Evolutionary conservation across 2,329 filamentous ascomycete species (phyloP).

Genomic region (Arthroderma sp.): DNA sequence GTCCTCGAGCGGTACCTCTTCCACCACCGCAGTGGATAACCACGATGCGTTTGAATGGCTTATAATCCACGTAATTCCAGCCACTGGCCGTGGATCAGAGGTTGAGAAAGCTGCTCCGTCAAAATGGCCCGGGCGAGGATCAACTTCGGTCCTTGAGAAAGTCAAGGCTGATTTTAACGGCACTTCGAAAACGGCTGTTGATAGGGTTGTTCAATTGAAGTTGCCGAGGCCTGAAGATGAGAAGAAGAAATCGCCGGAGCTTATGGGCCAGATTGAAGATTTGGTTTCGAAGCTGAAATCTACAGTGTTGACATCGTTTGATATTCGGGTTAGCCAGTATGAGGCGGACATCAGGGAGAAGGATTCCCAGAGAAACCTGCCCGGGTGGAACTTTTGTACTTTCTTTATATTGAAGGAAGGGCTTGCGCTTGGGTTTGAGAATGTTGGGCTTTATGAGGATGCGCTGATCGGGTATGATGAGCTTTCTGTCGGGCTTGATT

Average conservation of each 20-base stretch:
- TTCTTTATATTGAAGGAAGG: constrained; percentile 98
- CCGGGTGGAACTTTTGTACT: constrained; percentile 98
- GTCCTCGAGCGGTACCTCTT: constrained; percentile 15
- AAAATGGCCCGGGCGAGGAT: constrained; percentile 64
- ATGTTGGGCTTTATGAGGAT: constrained; percentile 89
- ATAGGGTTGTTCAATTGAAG: constrained; percentile 74
- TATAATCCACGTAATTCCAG: constrained; percentile 84
- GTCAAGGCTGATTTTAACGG: constrained; percentile 81
- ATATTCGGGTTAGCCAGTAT: constrained; percentile 80
- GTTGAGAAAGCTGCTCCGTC: constrained; percentile 55
- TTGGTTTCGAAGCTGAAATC: constrained; percentile 75
- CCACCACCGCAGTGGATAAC: constrained; percentile 61
- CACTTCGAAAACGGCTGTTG: constrained; percentile 55
- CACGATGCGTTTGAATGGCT: constrained; percentile 97
- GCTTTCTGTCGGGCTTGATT: constrained; percentile 73
- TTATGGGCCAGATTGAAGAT: constrained; percentile 70
- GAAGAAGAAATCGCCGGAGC: constrained; percentile 65
- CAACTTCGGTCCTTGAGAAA: constrained; percentile 78
- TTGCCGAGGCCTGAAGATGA: constrained; percentile 43
- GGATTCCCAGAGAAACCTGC: constrained; percentile 70
- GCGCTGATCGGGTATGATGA: constrained; percentile 91
- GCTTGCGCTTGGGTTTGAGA: constrained; percentile 84
- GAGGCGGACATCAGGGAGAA: constrained; percentile 95
- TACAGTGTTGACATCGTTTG: constrained; percentile 78
- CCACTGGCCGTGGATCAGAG: constrained; percentile 66